These are phyloP conservation scores for Russula compacta DNA, from an alignment of 768 basidiomycete genomes.

Conservation along the genomic window DNA sequence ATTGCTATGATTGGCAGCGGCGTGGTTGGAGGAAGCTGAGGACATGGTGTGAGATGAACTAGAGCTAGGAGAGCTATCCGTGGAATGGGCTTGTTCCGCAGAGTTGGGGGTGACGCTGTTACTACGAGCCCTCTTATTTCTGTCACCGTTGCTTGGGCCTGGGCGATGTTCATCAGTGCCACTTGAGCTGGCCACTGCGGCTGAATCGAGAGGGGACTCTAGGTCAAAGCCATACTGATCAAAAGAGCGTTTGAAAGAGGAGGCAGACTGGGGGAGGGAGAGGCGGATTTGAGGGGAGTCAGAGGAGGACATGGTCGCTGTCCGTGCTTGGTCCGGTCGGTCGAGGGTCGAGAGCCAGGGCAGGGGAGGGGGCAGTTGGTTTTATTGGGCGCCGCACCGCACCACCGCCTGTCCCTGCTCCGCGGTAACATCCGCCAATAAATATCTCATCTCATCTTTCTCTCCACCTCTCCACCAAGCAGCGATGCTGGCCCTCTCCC, in stretches of 20 bases:
- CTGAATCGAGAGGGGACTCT: constrained; percentile 33
- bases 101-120: constrained; percentile 11
- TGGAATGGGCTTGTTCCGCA: constrained; percentile 6
- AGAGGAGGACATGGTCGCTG: constrained; percentile 23
- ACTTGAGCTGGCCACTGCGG: constrained; percentile 25
- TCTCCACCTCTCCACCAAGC: not conserved
- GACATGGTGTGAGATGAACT: constrained; percentile 10
- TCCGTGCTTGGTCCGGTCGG: no score
- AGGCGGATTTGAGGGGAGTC: constrained; percentile 46
- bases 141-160: constrained; percentile 16
- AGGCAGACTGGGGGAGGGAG: constrained; percentile 39
- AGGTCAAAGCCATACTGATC: constrained; percentile 50
- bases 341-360: no score
- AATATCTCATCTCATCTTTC: not conserved
- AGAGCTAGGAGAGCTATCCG: constrained; percentile 4
- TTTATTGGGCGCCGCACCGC: no score
- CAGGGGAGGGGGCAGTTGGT: no score
- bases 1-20: not conserved
- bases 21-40: constrained; percentile 4
- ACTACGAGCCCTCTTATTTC: constrained; percentile 19
- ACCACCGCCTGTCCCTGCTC: no score
- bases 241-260: constrained; percentile 54
- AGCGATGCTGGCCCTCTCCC: constrained; percentile 30
- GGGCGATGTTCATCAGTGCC: constrained; percentile 17
- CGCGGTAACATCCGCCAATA: not conserved